Evolutionary conservation across 2,329 filamentous ascomycete genomes (phyloP).

Genomic region (Shiraia bambusicola): DNA sequence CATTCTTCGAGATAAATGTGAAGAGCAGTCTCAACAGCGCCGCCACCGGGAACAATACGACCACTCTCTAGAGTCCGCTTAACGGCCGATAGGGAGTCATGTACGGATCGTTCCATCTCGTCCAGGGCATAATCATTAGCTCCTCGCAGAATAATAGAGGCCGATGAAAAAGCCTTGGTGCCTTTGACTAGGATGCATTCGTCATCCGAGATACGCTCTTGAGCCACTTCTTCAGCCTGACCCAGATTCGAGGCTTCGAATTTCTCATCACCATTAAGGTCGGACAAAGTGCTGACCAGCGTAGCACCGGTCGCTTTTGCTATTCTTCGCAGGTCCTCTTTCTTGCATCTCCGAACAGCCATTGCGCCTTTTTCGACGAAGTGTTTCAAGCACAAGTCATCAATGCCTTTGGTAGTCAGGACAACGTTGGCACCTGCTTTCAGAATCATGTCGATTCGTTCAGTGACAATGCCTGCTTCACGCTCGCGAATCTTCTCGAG

Average conservation of each 20-base stretch:
- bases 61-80: constrained; percentile 97
- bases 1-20: constrained; percentile 99
- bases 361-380: constrained; percentile 95
- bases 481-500: constrained; percentile 94
- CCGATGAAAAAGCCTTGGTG: constrained; percentile 89
- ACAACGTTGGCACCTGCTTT: constrained; percentile 97
- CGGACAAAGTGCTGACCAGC: constrained; percentile 87
- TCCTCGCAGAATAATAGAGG: constrained; percentile 93
- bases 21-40: constrained; percentile 95
- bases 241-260: constrained; percentile 91
- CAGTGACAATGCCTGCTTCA: constrained; percentile 89
- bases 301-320: constrained; percentile 95
- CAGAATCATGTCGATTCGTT: constrained; percentile 94
- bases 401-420: constrained; percentile 96
- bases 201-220: constrained; percentile 97
- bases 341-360: constrained; percentile 95
- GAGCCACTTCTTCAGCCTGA: constrained; percentile 91
- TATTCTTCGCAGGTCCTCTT: constrained; percentile 94
- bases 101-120: constrained; percentile 98
- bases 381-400: constrained; percentile 90
- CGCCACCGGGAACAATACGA: constrained; percentile 93
- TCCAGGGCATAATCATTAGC: constrained; percentile 96
- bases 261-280: constrained; percentile 95
- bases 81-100: constrained; percentile 94
- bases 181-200: constrained; percentile 97